phyloP scores from a whole-genome alignment of 257 asterid species.

The Ocimum tenuiflorum region DNA sequence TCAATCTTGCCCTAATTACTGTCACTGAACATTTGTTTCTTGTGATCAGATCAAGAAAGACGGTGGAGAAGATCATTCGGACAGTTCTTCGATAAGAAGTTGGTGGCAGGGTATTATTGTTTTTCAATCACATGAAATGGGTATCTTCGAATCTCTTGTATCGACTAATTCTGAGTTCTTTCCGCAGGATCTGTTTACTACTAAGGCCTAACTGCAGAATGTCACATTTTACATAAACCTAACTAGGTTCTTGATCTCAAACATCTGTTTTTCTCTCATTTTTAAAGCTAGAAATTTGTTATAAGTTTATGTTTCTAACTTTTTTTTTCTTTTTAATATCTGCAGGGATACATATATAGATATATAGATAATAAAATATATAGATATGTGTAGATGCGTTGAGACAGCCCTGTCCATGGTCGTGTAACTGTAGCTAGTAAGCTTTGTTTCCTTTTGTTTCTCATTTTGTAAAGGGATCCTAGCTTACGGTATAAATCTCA shows the following conservation, averaged over 20 bases:
- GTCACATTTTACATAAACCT: not conserved
- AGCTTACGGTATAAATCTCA: not conserved
- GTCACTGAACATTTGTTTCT: too few species aligned
- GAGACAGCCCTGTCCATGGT: not conserved
- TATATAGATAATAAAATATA: too few species aligned
- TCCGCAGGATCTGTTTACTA: not conserved
- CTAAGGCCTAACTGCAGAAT: not conserved
- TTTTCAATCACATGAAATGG: not conserved
- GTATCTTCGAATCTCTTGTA: too few species aligned
- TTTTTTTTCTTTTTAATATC: not conserved
- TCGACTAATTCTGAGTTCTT: not conserved
- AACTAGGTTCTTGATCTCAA: not conserved
- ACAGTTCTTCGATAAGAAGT: not conserved
- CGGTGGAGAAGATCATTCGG: not conserved
- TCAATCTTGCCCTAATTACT: too few species aligned
- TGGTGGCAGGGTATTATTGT: not conserved
- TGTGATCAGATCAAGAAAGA: not conserved
- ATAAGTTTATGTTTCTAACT: not conserved
- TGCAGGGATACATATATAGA: slow-evolving; percentile 20
- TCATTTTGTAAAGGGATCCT: slow-evolving; percentile 16
- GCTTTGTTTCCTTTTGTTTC: slow-evolving; percentile 1
- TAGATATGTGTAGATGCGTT: slow-evolving; percentile 10
- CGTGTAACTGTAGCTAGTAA: slow-evolving; percentile 15
- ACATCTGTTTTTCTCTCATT: too few species aligned
- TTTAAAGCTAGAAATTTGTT: too few species aligned